phyloP scores from a whole-genome alignment of 2,329 filamentous ascomycete genomes.

The Calcarisporium arbuscula region DNA sequence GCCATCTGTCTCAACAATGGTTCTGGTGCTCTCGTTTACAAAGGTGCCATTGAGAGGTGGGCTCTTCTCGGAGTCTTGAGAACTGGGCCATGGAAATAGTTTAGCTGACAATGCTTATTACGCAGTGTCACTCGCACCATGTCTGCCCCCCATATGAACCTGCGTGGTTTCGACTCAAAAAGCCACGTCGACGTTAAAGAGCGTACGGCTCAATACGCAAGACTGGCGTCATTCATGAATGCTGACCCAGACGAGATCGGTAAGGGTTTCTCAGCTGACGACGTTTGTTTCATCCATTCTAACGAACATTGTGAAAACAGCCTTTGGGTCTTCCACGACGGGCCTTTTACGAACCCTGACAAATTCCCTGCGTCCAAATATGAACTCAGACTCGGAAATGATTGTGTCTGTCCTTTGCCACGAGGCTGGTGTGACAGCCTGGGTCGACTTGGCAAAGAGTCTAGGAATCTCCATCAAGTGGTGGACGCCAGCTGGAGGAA shows the following conservation, averaged over 20 bases:
- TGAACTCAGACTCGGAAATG: background rate
- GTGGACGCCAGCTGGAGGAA: too few relatives aligned
- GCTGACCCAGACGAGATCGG: constrained; percentile 6
- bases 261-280: background rate
- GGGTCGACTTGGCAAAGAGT: too few relatives aligned
- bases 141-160: constrained; percentile 8
- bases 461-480: too few relatives aligned
- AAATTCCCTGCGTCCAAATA: too few relatives aligned
- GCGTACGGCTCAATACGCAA: constrained; percentile 2
- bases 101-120: background rate
- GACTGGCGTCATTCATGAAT: constrained; percentile 7
- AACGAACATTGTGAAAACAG: too few relatives aligned
- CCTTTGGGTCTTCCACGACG: too few relatives aligned
- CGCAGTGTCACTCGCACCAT: constrained; percentile 8
- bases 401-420: constrained; percentile 1
- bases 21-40: constrained; percentile 4
- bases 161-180: constrained; percentile 9
- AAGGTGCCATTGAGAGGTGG: constrained; percentile 3
- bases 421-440: too few relatives aligned
- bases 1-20: constrained; percentile 10
- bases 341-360: background rate
- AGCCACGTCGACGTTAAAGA: constrained; percentile 4
- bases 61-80: background rate
- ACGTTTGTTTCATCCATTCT: too few relatives aligned
- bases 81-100: too few relatives aligned